Base-by-base conservation (phyloP, 2,329 filamentous ascomycete genomes). In the Colletotrichum sp. region DNA sequence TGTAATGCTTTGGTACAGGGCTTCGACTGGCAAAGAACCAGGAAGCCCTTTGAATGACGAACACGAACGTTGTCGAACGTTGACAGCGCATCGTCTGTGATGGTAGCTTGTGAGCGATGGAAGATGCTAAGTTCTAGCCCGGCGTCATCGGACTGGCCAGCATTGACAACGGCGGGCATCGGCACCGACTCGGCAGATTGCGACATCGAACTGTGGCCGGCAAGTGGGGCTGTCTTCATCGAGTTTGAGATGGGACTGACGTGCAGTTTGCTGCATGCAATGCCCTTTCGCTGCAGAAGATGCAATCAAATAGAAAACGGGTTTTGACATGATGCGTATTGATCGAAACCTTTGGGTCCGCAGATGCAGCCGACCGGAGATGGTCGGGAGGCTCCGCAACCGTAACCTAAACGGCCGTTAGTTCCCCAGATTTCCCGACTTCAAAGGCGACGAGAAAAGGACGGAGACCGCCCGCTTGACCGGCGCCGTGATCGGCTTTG, bases 151-250 rank as follows among this genome's bases (percentile, higher is more conserved):
- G 30, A 39, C 32, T 26, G 64, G 7, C 30, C 24, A 68, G 67
- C 55, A 36, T 21, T n/a, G n/a, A 71, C 7, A n/a, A 16, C 8
- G 24, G 32, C 7, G 24, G 43, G 16, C 7, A 4, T 75, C 74
- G 74, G 74, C 26, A 65, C 74, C 74, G 74, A 73, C 28, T 73
- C 74, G 74, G 74, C 74, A 16, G 34, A 65, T 65, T 36, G 64
- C 57, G 57, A 64, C 68, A 66, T 43, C 30, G 18, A 7, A 6
- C 7, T 36, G 30, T 71, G 26, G 32, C 12, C 12, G 30, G 26
- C 3, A 12, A 52, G 69, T 75, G 69, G 73, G 63, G 18, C 55
- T 21, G 21, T 68, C 16, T 30, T 24, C n/a, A 1, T 48, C 36
- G 3, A 28, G 5, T 26, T 48, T 34, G 36, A 34, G 14, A 21